These are phyloP conservation scores for Marasmius sp. DNA, from an alignment of 1,284 basidiomycete species.

Conservation along the genomic window DNA sequence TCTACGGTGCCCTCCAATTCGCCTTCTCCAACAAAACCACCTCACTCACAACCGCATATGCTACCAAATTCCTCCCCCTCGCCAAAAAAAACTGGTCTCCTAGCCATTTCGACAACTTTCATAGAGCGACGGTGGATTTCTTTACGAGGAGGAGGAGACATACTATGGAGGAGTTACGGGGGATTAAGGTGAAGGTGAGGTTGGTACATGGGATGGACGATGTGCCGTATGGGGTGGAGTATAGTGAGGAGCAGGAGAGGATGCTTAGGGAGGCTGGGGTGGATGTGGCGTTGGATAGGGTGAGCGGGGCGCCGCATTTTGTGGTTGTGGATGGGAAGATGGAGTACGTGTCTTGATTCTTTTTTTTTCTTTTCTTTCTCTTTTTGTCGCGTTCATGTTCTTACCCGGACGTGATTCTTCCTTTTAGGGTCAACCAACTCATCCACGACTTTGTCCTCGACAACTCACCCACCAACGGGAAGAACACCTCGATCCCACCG, in stretches of 20 bases:
- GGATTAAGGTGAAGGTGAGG: not conserved
- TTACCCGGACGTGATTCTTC: too few relatives aligned
- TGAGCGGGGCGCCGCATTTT: not conserved
- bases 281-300: not conserved
- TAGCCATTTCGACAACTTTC: not conserved
- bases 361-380: not conserved
- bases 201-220: not conserved
- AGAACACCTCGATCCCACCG: too few relatives aligned
- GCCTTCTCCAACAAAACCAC: slow-evolving; percentile 26
- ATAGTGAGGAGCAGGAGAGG: not conserved
- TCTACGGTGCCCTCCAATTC: slow-evolving; percentile 30
- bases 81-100: slow-evolving; percentile 3
- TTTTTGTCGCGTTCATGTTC: not conserved
- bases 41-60: slow-evolving; percentile 26
- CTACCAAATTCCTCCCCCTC: not conserved
- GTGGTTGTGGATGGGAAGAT: not conserved
- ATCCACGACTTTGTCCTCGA: too few relatives aligned
- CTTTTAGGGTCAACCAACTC: too few relatives aligned
- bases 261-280: not conserved
- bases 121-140: not conserved
- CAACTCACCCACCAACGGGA: too few relatives aligned
- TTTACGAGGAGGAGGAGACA: not conserved
- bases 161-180: not conserved
- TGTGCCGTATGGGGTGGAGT: not conserved
- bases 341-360: not conserved